These are phyloP conservation scores for Hamamelis virginiana DNA, from an alignment of 164 flowering plant species.

Conservation along the genomic window DNA sequence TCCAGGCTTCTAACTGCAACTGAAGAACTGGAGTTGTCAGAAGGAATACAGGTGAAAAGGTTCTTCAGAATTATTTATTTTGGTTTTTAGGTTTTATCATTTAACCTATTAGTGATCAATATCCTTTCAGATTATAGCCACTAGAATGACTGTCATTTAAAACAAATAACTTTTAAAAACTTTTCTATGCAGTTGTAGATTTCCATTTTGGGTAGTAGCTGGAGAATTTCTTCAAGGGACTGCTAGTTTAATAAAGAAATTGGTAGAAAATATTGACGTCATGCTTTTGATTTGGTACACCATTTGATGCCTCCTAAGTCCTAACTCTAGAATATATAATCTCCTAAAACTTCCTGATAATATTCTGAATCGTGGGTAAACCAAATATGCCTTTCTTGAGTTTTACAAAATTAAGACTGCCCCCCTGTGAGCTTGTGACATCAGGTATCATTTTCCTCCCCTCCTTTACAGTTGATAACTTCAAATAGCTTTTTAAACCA, in stretches of 20 bases:
- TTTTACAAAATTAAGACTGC: not conserved
- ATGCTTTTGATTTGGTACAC: not conserved
- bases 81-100: not conserved
- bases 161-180: not conserved
- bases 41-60: slow-evolving; percentile 75
- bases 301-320: not conserved
- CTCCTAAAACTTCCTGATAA: not conserved
- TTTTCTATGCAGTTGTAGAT: not conserved
- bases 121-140: not conserved
- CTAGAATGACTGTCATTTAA: not conserved
- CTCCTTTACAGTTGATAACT: not conserved
- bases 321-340: not conserved
- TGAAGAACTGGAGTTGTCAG: slow-evolving; percentile 74
- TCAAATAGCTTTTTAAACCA: not conserved
- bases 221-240: not conserved
- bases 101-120: not conserved
- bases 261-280: not conserved
- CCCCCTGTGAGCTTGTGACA: not conserved
- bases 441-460: not conserved
- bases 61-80: not conserved
- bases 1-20: slow-evolving; percentile 73
- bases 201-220: not conserved
- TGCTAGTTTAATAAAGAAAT: not conserved
- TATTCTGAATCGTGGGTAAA: not conserved
- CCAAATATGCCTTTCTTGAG: not conserved